These are phyloP conservation scores for Silene coronaria DNA, from an alignment of 179 eudicot species.

Conservation along the genomic window DNA sequence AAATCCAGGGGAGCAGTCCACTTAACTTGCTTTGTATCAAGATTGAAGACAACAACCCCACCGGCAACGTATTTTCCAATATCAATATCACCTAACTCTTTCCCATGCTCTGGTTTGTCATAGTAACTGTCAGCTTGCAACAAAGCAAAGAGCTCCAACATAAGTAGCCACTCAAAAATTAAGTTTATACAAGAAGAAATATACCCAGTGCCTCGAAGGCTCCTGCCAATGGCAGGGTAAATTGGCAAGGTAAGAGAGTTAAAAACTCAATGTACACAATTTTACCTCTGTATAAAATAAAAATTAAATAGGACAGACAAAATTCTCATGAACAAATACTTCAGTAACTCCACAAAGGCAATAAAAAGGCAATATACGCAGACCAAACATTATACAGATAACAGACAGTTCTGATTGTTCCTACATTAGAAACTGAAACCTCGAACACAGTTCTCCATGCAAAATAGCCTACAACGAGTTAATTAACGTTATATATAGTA, in stretches of 20 bases:
- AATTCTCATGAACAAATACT: no score
- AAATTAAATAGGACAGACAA: no score
- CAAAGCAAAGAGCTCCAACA: constrained; percentile 17
- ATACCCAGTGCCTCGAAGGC: neutral
- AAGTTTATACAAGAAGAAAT: neutral
- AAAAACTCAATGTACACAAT: no score
- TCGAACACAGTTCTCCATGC: neutral
- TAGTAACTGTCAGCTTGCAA: constrained; percentile 70
- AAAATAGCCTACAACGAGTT: neutral
- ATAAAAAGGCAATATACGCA: no score
- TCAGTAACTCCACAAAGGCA: no score
- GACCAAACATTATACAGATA: no score
- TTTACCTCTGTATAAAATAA: no score
- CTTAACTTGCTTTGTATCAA: constrained; percentile 94
- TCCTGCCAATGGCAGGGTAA: neutral
- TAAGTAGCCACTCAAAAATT: constrained; percentile 16
- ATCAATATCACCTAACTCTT: constrained; percentile 88
- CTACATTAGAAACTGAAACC: neutral
- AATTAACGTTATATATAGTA: neutral
- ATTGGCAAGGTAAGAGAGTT: no score
- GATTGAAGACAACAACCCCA: constrained; percentile 93
- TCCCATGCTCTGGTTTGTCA: constrained; percentile 88
- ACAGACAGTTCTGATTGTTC: neutral
- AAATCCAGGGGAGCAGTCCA: constrained; percentile 74
- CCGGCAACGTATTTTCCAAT: constrained; percentile 92